Evolutionary conservation across 2,329 filamentous ascomycete genomes (phyloP).

Genomic region (Cercospora zeae-maydis): DNA sequence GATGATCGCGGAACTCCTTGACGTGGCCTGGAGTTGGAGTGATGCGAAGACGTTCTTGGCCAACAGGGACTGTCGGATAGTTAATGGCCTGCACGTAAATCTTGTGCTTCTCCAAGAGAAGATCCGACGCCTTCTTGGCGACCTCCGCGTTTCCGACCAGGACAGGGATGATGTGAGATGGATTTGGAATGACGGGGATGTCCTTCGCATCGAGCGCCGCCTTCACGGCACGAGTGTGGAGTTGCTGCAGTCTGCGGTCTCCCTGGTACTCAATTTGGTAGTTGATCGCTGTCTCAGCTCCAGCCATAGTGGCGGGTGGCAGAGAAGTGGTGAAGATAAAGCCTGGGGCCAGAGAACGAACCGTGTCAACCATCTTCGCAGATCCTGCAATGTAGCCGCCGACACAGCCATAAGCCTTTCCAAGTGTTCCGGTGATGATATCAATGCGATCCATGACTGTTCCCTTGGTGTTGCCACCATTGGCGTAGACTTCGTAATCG

Average conservation of each 20-base stretch:
- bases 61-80: slow-evolving; percentile 94
- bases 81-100: slow-evolving; percentile 99
- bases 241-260: slow-evolving; percentile 87
- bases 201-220: slow-evolving; percentile 71
- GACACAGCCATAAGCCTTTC: slow-evolving; percentile 96
- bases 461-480: slow-evolving; percentile 70
- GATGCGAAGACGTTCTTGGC: slow-evolving; percentile 94
- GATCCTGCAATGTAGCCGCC: slow-evolving; percentile 96
- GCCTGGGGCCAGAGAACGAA: slow-evolving; percentile 89
- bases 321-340: slow-evolving; percentile 99
- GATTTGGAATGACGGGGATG: slow-evolving; percentile 96
- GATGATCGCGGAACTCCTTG: slow-evolving; percentile 77
- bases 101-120: slow-evolving; percentile 81
- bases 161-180: slow-evolving; percentile 91
- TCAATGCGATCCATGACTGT: slow-evolving; percentile 95
- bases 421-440: slow-evolving; percentile 95
- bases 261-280: slow-evolving; percentile 84
- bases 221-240: slow-evolving; percentile 94
- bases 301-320: slow-evolving; percentile 94
- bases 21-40: slow-evolving; percentile 93
- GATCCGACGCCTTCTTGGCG: slow-evolving; percentile 86
- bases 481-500: slow-evolving; percentile 81
- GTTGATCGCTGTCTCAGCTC: slow-evolving; percentile 84
- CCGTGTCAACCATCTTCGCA: slow-evolving; percentile 79
- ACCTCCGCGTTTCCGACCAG: slow-evolving; percentile 91